phyloP scores from a whole-genome alignment of 345 rosid genomes.

The Raphanus sativus region DNA sequence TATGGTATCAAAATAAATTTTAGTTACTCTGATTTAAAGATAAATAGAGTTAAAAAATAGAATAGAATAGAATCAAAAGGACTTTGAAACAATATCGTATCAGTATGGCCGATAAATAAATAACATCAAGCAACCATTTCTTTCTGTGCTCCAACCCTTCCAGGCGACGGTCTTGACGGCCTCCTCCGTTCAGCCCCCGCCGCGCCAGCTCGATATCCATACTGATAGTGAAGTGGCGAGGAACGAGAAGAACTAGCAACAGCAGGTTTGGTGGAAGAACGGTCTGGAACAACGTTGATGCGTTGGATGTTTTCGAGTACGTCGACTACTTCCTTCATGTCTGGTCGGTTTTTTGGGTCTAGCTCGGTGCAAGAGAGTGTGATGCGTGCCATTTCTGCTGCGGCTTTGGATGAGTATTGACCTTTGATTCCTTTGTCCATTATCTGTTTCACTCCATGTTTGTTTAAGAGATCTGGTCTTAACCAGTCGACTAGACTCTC shows the following conservation, averaged over 20 bases:
- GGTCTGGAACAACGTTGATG: slow-evolving; percentile 10
- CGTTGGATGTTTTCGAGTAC: slow-evolving; percentile 28
- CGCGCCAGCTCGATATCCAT: slow-evolving; percentile 20
- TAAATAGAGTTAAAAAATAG: not conserved
- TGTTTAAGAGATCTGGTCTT: slow-evolving; percentile 44
- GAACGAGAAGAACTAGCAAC: slow-evolving; percentile 3
- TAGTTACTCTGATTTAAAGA: not conserved
- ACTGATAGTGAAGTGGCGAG: slow-evolving; percentile 18
- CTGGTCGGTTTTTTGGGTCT: slow-evolving; percentile 64
- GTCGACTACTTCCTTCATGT: slow-evolving; percentile 58
- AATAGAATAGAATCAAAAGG: not conserved
- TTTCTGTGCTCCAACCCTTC: not conserved
- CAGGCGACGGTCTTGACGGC: not conserved
- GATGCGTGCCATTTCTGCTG: slow-evolving; percentile 44
- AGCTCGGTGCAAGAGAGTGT: slow-evolving; percentile 47
- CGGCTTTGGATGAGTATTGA: slow-evolving; percentile 51
- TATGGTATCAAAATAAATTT: not conserved
- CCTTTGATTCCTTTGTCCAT: slow-evolving; percentile 64
- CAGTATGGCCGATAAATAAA: slow-evolving; percentile 1
- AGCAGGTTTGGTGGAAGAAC: slow-evolving; percentile 1
- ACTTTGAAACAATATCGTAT: not conserved
- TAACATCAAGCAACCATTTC: not conserved
- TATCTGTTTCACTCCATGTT: slow-evolving; percentile 49
- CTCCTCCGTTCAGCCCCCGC: slow-evolving; percentile 2
- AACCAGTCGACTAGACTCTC: slow-evolving; percentile 62